phyloP scores from a whole-genome alignment of 306 rosid species.

The Pterocarpus macrocarpus region DNA sequence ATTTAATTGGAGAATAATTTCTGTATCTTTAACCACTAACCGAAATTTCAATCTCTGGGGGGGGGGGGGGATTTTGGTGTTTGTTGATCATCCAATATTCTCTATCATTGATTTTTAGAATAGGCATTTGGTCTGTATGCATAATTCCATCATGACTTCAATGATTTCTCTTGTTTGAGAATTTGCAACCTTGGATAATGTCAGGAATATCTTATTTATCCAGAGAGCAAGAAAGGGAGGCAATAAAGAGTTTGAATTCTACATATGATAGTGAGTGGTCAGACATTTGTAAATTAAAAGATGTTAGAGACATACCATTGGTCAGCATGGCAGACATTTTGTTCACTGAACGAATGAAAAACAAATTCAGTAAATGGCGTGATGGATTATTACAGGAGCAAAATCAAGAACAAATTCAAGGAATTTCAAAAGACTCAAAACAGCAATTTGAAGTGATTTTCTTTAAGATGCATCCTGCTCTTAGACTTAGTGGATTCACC shows the following conservation, averaged over 20 bases:
- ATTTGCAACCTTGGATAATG: constrained; percentile 67
- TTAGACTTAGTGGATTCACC: constrained; percentile 79
- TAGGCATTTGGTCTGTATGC: constrained; percentile 6
- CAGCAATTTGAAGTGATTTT: constrained; percentile 73
- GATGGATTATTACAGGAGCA: constrained; percentile 69
- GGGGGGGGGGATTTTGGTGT: neutral
- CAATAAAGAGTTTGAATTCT: constrained; percentile 56
- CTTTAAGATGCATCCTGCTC: constrained; percentile 85
- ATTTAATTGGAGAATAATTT: no score
- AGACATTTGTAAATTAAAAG: constrained; percentile 51
- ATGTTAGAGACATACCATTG: constrained; percentile 54
- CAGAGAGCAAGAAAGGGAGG: constrained; percentile 86
- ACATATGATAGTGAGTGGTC: constrained; percentile 54
- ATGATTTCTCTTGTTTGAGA: constrained; percentile 58
- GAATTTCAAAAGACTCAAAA: constrained; percentile 59
- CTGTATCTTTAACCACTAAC: neutral
- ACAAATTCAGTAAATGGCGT: constrained; percentile 75
- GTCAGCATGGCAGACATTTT: constrained; percentile 66
- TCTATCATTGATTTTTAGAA: neutral
- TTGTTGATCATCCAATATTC: constrained; percentile 13
- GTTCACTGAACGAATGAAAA: constrained; percentile 83
- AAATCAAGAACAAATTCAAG: constrained; percentile 58
- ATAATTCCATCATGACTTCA: constrained; percentile 25
- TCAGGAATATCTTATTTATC: constrained; percentile 99
- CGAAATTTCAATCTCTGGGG: constrained; percentile 8